Base-by-base conservation (phyloP, 2,329 filamentous ascomycete species). In the Plenodomus lindquistii region DNA sequence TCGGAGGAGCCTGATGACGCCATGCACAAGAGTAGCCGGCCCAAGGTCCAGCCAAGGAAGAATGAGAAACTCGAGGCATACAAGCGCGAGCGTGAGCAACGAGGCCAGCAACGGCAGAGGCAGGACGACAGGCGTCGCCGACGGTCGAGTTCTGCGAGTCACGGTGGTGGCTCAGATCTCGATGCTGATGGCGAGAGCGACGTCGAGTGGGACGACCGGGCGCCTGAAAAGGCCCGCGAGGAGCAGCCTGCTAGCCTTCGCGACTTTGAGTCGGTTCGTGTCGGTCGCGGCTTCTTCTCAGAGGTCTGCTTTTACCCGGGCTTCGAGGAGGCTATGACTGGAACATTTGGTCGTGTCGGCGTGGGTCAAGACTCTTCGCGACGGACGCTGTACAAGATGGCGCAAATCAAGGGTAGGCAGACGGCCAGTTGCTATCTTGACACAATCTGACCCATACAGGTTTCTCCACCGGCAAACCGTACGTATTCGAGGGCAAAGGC, bases 251-350 rank as follows among this genome's bases (percentile, higher is more conserved):
- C 89, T 2, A 85, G 88, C 29, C 77, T 96, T 17, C 81, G 81
- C n/a, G 91, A 97, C 70, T 85, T 93, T 57, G 88, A 97, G 67
- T 85, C 89, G 42, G 84, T 93, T 44, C 85, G 91, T 48, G 83
- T 99, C 49, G 90, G 92, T 41, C 85, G 94, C 54, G 88, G 84
- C 59, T 89, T 91, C 65, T 96, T 99, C 70, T 87, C 88, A 6
- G 85, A 93, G 65, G 88, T 96, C 46, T 97, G 91, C 79, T 96
- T 96, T 76, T 93, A 92, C 60, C 94, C 94, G 10, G 87, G 87
- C 3, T 97, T 99, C 59, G 89, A 96, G 46, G 77, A 88, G 8
- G 82, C 88, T 22, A 88, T 97, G 63, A 84, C 80, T 15, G 91
- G 91, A 42, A 95, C 91, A 72, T 99, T 88, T 69, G 87, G 87